Base-by-base conservation (phyloP, 768 basidiomycete species). In the Trametes maxima region DNA sequence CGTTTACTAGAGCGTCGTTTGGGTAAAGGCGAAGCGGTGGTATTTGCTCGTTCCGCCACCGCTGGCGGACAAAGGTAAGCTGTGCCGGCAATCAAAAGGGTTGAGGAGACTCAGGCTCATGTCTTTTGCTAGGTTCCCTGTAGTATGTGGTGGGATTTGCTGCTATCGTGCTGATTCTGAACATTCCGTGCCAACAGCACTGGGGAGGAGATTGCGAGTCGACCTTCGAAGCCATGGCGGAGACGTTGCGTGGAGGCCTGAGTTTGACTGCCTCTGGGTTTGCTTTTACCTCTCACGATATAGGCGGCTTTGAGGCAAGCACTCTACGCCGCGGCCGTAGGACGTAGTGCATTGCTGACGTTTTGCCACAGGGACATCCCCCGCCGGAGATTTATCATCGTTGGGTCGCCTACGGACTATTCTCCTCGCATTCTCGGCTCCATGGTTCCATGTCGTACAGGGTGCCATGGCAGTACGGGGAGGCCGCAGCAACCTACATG, bases 181-280 rank as follows among this genome's bases (percentile, higher is more conserved):
- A 10, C 28, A 33, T 13, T 7, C 17, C 48, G 40, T 74, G 3
- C 4, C 77, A 16, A 71, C 76, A 77, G 67, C 86, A 88, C 68
- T 87, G 87, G 87, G 85, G 86, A 50, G 88, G 89, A 2, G 88
- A 91, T 62, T 89, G 88, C 72, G 88, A 89, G 68, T 86, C 86
- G 5, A 88, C 87, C 1, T 90, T 82, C 75, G 87, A 88, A 69
- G 89, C 87, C 4, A 90, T 92, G 88, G 86, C 86, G 0, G 88
- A 92, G 72, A 83, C 87, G 1, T 73, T 90, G 53, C 79, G 88
- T 5, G 89, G 89, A 11, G 77, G 78, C 17, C 73, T 92, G n/a
- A 86, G 85, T 40, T 72, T 90, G 55, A 86, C 86, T 1, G 60
- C 80, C 5, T 88, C 87, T 33, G 88, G 89, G 1, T 92, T 89